Evolutionary conservation across 148 eudicot genomes (phyloP), one percentile per base, ranked within the genome.

Genomic region (Rhododendron ferrugineum): DNA sequence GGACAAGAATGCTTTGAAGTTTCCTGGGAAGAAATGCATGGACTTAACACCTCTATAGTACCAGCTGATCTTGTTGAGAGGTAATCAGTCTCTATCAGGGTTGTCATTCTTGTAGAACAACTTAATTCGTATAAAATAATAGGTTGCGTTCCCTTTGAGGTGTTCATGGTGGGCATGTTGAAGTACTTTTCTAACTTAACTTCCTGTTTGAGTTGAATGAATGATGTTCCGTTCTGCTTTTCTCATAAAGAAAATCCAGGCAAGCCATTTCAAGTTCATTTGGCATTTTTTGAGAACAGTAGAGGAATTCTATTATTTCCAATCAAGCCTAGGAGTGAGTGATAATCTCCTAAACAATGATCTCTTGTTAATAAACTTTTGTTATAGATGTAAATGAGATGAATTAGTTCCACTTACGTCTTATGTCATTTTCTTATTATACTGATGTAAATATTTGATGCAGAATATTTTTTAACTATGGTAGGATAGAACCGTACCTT

Each of bases 1-100:
- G 95, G 99, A 85, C 89, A 80, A 87, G 95, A 93, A 37, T 91
- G 93, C 89, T 93, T 92, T 80, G 97, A 94, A 92, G 98, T 96
- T 87, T 91, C 92, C 54, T 96, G 99, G 99, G 93, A 90, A 84
- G 85, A 89, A 14, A 86, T 93, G 56, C 93, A 93, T 87, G 96
- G 93, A 46, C 92, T 93, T 75, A 54, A 88, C 54, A 87, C 93
- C 64, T 93, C 99, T 5, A 44, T 92, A 66, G 95, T 96, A 80
- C 96, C 98, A 77, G 98, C 94, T 88, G 92, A 93, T 88, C 98
- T 96, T 73, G 86, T 96, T 2, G 79, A 91, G 87, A 92, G 99
- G 99, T 96, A 92, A 84, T 78, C 2, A 2, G 22, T 54, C 60
- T 18, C 60, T 81, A 34, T 30, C 50, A n/a, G 30, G 68, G 7